Conservation (phyloP, 2,329 filamentous ascomycete genomes). For the Escovopsis sp. region DNA sequence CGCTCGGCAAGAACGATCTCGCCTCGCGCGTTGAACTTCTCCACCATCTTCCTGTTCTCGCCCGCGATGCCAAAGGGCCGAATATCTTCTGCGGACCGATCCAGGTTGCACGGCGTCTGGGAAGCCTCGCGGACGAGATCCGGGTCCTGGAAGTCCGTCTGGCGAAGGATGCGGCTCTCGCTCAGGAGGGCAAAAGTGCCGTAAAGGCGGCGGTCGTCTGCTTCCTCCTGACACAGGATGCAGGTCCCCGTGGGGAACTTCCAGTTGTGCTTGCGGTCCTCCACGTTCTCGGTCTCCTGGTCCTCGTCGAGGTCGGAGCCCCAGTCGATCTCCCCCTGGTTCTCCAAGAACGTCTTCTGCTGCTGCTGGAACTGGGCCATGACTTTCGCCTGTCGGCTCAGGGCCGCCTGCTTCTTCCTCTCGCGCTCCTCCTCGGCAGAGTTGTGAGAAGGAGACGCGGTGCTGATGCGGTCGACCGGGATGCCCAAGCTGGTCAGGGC, state of each 20-base stretch:
- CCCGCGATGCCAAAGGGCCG: constrained; percentile 84
- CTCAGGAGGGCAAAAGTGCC: constrained; percentile 86
- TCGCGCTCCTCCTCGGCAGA: constrained; percentile 59
- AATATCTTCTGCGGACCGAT: constrained; percentile 66
- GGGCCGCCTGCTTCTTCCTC: constrained; percentile 76
- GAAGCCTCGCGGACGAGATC: constrained; percentile 76
- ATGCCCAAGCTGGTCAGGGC: constrained; percentile 51
- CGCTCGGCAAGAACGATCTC: constrained; percentile 57
- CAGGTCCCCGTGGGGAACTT: constrained; percentile 88
- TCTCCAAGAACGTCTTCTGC: constrained; percentile 86
- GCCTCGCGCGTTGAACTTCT: constrained; percentile 61
- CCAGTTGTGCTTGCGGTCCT: constrained; percentile 53
- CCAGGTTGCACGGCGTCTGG: constrained; percentile 64
- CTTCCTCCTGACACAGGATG: constrained; percentile 92
- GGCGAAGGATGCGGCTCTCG: constrained; percentile 71
- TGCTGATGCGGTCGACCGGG: constrained; percentile 64
- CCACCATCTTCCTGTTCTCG: constrained; percentile 64
- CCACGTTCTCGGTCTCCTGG: constrained; percentile 37
- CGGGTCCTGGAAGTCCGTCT: constrained; percentile 67
- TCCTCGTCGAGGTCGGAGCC: constrained; percentile 65
- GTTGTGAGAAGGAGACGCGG: constrained; percentile 60
- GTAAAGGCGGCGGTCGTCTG: constrained; percentile 74
- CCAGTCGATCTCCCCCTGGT: constrained; percentile 78
- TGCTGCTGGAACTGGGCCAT: constrained; percentile 98
- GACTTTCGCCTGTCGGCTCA: constrained; percentile 78